phyloP scores from a whole-genome alignment of 768 basidiomycete genomes.

The Suillus americanus region DNA sequence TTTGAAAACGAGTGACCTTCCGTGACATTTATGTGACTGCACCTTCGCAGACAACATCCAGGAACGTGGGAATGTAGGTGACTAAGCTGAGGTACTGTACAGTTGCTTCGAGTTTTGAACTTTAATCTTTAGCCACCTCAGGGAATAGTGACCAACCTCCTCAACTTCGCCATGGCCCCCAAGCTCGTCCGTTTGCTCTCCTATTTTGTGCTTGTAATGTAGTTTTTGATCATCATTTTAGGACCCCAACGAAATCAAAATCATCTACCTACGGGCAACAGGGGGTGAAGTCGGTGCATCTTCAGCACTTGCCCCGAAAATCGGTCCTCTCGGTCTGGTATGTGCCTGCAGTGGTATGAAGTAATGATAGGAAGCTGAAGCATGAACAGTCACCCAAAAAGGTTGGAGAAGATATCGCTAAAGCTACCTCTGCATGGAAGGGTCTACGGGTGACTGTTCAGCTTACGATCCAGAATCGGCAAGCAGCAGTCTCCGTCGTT shows the following conservation, averaged over 20 bases:
- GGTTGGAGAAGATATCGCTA: constrained; percentile 99
- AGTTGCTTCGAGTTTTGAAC: constrained; percentile 6
- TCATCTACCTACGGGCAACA: constrained; percentile 97
- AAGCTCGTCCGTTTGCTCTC: constrained; percentile 58
- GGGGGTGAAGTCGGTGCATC: constrained; percentile 99
- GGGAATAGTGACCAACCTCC: constrained; percentile 20
- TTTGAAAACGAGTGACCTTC: too few species aligned
- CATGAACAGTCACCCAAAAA: constrained; percentile 91
- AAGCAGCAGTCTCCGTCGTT: constrained; percentile 95
- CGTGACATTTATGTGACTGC: too few species aligned
- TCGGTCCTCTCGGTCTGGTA: constrained; percentile 99
- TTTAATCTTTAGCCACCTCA: constrained; percentile 1
- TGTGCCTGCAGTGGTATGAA: constrained; percentile 31
- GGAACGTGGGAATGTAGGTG: background rate
- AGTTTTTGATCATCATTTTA: constrained; percentile 28
- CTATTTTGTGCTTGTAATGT: background rate
- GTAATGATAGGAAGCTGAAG: constrained; percentile 15
- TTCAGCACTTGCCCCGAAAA: constrained; percentile 98
- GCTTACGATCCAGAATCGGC: constrained; percentile 99
- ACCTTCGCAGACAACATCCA: too few species aligned
- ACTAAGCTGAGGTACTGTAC: constrained; percentile 6
- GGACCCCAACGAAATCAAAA: constrained; percentile 98
- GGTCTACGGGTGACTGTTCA: constrained; percentile 99
- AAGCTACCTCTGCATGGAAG: constrained; percentile 98
- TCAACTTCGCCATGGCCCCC: constrained; percentile 60